Base-by-base conservation (phyloP, 2,329 filamentous ascomycete genomes). In the Aspergillus pseudoglaucus region DNA sequence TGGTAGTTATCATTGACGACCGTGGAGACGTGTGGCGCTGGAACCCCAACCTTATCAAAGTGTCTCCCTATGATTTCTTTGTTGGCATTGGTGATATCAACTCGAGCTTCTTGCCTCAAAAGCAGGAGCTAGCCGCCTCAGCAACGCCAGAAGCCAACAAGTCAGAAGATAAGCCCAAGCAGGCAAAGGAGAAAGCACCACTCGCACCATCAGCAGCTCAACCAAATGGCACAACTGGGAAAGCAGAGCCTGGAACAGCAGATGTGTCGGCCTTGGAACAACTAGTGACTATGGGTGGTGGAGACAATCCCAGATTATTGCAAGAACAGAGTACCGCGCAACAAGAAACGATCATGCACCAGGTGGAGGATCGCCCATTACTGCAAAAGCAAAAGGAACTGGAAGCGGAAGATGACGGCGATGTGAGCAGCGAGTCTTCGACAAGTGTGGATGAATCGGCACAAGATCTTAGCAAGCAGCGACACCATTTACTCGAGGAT, bases 1-100 rank as follows among this genome's bases (percentile, higher is more conserved):
- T 98, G 93, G 94, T 96, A 1, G 90, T 96, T 49, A 96, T 98
- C 59, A 98, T 98, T 55, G 93, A 98, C 64, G 93, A 98, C 68
- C 82, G 93, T 57, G 89, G 89, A 46, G 93, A 98, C 65, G 91
- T 98, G 6, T 98, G 93, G 93, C 82, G 85, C 57, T 97, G 95
- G 77, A 85, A 87, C 58, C 81, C 87, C 4, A 96, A 98, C 61
- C 79, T 98, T 32, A 89, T 98, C 72, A 95, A 95, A 65, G 93
- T 98, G 30, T 84, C 84, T 1, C 89, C 91, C 0, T 98, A 95
- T 66, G 91, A 97, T 66, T 98, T 98, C 70, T 98, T 97, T 72
- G 88, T 94, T 48, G 93, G 93, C 14, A 95, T 96, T 53, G 93
- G 93, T 53, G 93, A 98, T 68, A 98, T 98, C 75, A 98, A 98